Evolutionary conservation across 345 rosid species (phyloP).

Genomic region (Jatropha curcas): DNA sequence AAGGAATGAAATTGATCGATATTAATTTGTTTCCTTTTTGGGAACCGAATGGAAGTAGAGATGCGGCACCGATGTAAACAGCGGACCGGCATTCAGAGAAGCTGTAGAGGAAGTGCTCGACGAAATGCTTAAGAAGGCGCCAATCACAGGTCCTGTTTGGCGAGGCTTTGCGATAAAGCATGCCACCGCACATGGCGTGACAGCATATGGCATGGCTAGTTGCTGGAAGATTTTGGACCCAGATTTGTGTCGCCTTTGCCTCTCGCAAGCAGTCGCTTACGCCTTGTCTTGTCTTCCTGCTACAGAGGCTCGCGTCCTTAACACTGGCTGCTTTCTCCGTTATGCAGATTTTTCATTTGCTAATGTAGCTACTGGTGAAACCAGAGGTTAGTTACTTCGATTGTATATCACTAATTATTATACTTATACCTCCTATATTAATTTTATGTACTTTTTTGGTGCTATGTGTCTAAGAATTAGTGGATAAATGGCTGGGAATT

Average conservation of each 20-base stretch:
- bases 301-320: slow-evolving; percentile 45
- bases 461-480: too few species aligned
- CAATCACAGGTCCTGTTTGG: slow-evolving; percentile 2
- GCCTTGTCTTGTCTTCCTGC: slow-evolving; percentile 42
- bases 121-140: slow-evolving; percentile 25
- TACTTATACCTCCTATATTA: too few species aligned
- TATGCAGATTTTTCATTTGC: slow-evolving; percentile 40
- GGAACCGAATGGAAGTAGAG: slow-evolving; percentile 27
- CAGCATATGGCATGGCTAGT: slow-evolving; percentile 43
- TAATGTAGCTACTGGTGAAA: slow-evolving; percentile 9
- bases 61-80: slow-evolving; percentile 29
- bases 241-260: slow-evolving; percentile 38
- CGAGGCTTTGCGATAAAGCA: slow-evolving; percentile 32
- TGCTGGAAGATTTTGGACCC: slow-evolving; percentile 45
- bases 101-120: slow-evolving; percentile 30
- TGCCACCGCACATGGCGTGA: neutral
- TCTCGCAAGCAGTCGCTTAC: slow-evolving; percentile 33
- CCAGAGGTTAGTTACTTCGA: neutral
- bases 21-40: neutral
- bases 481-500: too few species aligned
- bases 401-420: too few species aligned
- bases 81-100: slow-evolving; percentile 16
- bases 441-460: too few species aligned
- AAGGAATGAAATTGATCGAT: too few species aligned
- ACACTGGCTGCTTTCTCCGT: slow-evolving; percentile 54